These are phyloP conservation scores for Yamadazyma insecticola DNA, from an alignment of 805 yeast species.

Conservation along the genomic window DNA sequence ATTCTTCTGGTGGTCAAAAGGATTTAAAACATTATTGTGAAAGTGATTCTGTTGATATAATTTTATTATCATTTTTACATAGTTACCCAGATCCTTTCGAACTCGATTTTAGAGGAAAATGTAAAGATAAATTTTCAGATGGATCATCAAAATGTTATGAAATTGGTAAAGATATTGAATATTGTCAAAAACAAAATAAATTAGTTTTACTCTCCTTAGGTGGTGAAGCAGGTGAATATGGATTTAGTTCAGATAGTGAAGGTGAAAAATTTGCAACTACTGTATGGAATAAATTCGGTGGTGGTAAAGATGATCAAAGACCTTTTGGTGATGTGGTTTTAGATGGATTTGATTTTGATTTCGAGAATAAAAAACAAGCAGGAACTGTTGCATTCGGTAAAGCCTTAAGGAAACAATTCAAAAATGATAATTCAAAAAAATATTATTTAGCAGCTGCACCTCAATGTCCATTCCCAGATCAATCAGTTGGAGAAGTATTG, in stretches of 20 bases:
- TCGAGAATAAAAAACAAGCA: conserved; percentile 52
- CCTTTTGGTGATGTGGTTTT: conserved; percentile 70
- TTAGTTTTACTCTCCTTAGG: conserved; percentile 74
- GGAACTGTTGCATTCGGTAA: conserved; percentile 64
- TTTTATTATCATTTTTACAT: conserved; percentile 65
- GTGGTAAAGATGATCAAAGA: conserved; percentile 30
- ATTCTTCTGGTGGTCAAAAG: conserved; percentile 30
- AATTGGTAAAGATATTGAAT: conserved; percentile 57
- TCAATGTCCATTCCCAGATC: conserved; percentile 37
- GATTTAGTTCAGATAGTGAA: conserved; percentile 33
- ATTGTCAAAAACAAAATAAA: conserved; percentile 78
- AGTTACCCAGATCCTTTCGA: conserved; percentile 44
- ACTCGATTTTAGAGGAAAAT: conserved; percentile 47
- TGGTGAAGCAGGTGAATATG: conserved; percentile 38
- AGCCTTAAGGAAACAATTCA: conserved; percentile 17
- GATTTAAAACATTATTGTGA: conserved; percentile 52
- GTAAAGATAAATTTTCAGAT: conserved; percentile 34
- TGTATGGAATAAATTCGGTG: conserved; percentile 38
- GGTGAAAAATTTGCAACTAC: conserved; percentile 53
- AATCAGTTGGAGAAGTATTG: conserved; percentile 29
- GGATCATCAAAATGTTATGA: conserved; percentile 40
- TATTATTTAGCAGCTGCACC: conserved; percentile 35
- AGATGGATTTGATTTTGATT: conserved; percentile 82
- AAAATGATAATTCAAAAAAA: conserved; percentile 22
- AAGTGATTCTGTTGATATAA: conserved; percentile 63